A percentile compares a stretch with the other conserved stretches of the same genome.
These are phyloP conservation scores for Xylariaceae sp. DNA, from an alignment of 2,329 filamentous ascomycete genomes.

Conservation along the genomic window DNA sequence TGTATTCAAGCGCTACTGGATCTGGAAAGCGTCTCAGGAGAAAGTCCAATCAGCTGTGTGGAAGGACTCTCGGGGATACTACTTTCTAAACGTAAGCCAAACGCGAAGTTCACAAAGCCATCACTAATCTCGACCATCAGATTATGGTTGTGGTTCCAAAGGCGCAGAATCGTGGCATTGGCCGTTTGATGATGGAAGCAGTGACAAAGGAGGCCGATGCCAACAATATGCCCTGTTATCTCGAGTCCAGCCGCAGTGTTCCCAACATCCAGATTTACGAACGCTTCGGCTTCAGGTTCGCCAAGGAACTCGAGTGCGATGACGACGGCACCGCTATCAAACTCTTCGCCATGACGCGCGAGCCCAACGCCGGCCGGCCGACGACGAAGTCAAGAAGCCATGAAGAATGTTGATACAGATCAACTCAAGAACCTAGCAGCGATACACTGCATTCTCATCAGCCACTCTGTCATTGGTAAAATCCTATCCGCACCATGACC, in stretches of 20 bases:
- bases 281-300: slow-evolving; percentile 61
- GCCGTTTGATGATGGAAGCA: slow-evolving; percentile 56
- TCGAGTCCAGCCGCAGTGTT: slow-evolving; percentile 63
- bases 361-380: slow-evolving; percentile 29
- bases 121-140: slow-evolving; percentile 3
- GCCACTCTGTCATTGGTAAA: not conserved
- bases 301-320: slow-evolving; percentile 61
- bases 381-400: slow-evolving; percentile 13
- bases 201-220: slow-evolving; percentile 59
- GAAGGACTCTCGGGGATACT: slow-evolving; percentile 63
- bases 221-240: slow-evolving; percentile 60
- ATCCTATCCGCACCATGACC: not conserved
- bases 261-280: slow-evolving; percentile 69
- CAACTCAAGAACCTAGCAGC: not conserved
- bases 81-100: slow-evolving; percentile 57
- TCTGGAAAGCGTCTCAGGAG: slow-evolving; percentile 64
- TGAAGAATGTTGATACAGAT: not conserved
- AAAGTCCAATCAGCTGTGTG: slow-evolving; percentile 58
- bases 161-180: slow-evolving; percentile 61
- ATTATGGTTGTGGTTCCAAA: slow-evolving; percentile 65
- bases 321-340: slow-evolving; percentile 54
- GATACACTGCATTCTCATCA: not conserved
- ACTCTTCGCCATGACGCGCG: slow-evolving; percentile 40
- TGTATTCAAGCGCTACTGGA: slow-evolving; percentile 54
- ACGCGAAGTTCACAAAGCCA: not conserved